Conservation (phyloP, 305 asterid genomes). For the Fraxinus nigra region DNA sequence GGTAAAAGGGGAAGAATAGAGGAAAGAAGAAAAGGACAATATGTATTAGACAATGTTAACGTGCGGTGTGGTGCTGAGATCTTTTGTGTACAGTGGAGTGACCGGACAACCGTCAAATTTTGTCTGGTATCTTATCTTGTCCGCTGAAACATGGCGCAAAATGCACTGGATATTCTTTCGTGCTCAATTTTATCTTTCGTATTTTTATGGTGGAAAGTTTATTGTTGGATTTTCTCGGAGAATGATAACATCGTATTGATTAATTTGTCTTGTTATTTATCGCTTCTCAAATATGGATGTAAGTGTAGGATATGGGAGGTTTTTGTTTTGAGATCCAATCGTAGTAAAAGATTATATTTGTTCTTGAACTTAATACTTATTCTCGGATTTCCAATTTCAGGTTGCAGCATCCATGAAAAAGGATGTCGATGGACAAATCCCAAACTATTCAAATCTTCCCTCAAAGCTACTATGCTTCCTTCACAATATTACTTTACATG, state of each 20-base stretch:
- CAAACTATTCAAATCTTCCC: constrained; percentile 89
- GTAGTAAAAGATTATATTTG: neutral
- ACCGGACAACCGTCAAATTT: neutral
- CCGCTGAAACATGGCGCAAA: neutral
- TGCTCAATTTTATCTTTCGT: neutral
- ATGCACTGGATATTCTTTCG: neutral
- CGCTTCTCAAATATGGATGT: neutral
- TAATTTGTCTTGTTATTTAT: neutral
- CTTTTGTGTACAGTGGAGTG: neutral
- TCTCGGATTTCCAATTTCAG: constrained; percentile 36
- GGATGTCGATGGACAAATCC: constrained; percentile 80
- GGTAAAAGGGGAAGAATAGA: neutral
- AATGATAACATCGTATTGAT: neutral
- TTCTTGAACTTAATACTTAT: neutral
- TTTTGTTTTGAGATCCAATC: neutral
- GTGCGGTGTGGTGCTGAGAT: constrained; percentile 18
- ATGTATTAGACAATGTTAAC: constrained; percentile 31
- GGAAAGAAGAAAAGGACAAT: constrained; percentile 1
- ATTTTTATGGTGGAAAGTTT: neutral
- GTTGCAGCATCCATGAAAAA: constrained; percentile 96
- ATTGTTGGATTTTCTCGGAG: neutral
- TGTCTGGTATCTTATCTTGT: neutral
- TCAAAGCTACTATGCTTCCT: constrained; percentile 77
- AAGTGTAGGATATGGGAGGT: neutral
- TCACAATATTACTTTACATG: constrained; percentile 80